Conservation (phyloP, 345 rosid species). For the Aethionema arabicum region DNA sequence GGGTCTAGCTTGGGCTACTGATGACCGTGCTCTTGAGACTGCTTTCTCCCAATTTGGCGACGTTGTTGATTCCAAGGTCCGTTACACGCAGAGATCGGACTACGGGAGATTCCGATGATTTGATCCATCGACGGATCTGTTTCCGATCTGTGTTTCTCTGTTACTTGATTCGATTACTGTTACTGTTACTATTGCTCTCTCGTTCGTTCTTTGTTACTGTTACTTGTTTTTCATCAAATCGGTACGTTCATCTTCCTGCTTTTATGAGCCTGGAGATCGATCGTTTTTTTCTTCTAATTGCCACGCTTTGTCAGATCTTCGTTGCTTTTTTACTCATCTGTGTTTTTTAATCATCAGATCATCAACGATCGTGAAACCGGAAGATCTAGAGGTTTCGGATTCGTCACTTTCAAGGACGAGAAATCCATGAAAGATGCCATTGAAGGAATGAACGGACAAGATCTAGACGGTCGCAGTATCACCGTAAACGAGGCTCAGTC, state of each 20-base stretch:
- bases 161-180: conserved; percentile 52
- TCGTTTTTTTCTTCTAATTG: conserved; percentile 37
- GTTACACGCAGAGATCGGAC: conserved; percentile 56
- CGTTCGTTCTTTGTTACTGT: conserved; percentile 58
- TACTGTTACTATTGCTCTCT: conserved; percentile 38
- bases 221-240: conserved; percentile 51
- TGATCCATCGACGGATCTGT: conserved; percentile 42
- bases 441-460: conserved; percentile 85
- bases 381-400: conserved; percentile 87
- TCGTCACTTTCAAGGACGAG: conserved; percentile 82
- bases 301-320: not conserved
- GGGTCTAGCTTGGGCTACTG: conserved; percentile 95
- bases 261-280: conserved; percentile 67
- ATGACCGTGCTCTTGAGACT: conserved; percentile 51
- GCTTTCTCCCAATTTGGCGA: conserved; percentile 77
- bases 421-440: conserved; percentile 87
- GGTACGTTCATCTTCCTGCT: conserved; percentile 97
- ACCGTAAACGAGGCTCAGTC: conserved; percentile 93
- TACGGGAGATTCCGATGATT: conserved; percentile 37
- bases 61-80: conserved; percentile 95
- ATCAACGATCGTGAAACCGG: conserved; percentile 94
- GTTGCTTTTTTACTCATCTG: not conserved
- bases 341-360: conserved; percentile 40
- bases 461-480: conserved; percentile 81
- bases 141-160: conserved; percentile 44